phyloP scores from a whole-genome alignment of 176 grass and related monocot species.

The Juncus effusus region DNA sequence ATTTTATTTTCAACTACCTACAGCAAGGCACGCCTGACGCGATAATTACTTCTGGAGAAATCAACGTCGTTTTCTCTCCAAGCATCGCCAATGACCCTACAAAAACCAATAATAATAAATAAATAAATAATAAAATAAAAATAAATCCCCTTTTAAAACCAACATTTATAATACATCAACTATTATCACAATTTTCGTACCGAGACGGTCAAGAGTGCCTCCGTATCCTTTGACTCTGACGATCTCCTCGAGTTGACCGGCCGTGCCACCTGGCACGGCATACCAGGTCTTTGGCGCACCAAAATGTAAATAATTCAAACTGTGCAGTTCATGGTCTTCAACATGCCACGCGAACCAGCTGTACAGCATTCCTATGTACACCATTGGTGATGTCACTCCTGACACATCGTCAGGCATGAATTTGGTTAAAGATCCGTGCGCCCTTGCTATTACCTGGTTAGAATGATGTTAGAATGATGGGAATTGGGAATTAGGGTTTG shows the following conservation, averaged over 20 bases:
- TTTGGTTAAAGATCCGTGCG: constrained; percentile 76
- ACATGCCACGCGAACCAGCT: constrained; percentile 99
- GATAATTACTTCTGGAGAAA: constrained; percentile 80
- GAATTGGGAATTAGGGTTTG: constrained; percentile 2
- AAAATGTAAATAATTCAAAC: constrained; percentile 82
- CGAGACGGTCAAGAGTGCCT: constrained; percentile 58
- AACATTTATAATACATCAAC: background rate
- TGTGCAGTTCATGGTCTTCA: constrained; percentile 96
- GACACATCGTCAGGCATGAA: constrained; percentile 98
- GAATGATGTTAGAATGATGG: background rate
- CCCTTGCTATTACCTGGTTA: constrained; percentile 47
- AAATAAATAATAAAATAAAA: constrained; percentile 16
- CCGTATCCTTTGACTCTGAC: constrained; percentile 79
- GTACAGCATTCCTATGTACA: constrained; percentile 96
- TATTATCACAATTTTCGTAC: constrained; percentile 35
- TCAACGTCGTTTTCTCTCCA: constrained; percentile 88
- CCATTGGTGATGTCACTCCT: constrained; percentile 89
- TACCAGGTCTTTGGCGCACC: constrained; percentile 91
- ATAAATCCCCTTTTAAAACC: background rate
- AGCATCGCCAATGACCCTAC: constrained; percentile 75
- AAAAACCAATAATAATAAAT: constrained; percentile 28
- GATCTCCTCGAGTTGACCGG: constrained; percentile 69
- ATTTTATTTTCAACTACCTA: constrained; percentile 49
- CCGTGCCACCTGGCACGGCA: constrained; percentile 53
- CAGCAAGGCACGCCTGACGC: constrained; percentile 70